Evolutionary conservation across 2,329 filamentous ascomycete species (phyloP).

Genomic region (Microcyclosporella mali): DNA sequence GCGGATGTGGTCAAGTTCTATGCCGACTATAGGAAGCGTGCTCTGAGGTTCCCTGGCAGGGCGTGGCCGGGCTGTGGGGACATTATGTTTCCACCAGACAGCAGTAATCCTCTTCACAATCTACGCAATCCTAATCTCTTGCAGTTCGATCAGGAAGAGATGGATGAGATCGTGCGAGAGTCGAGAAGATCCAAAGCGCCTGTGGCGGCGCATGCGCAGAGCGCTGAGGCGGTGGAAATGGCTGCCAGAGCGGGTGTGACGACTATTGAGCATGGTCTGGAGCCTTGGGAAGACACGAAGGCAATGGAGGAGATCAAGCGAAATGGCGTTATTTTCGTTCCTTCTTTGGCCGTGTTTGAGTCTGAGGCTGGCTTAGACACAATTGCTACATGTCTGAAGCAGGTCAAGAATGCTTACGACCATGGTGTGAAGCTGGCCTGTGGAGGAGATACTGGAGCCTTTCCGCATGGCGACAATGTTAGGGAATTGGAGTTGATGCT

Average conservation of each 20-base stretch:
- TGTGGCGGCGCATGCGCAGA: conserved; percentile 28
- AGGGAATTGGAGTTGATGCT: conserved; percentile 52
- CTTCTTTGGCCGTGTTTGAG: conserved; percentile 47
- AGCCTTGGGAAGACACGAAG: conserved; percentile 31
- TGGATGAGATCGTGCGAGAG: conserved; percentile 29
- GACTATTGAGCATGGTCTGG: conserved; percentile 30
- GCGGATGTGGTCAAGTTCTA: conserved; percentile 33
- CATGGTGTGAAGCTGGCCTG: conserved; percentile 46
- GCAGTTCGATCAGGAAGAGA: conserved; percentile 25
- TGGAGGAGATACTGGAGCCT: conserved; percentile 51
- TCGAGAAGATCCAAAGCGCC: conserved; percentile 23
- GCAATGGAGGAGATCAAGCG: conserved; percentile 42
- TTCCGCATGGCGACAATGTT: conserved; percentile 48
- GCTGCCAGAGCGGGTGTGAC: conserved; percentile 30
- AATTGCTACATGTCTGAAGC: conserved; percentile 25
- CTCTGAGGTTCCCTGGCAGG: conserved; percentile 23
- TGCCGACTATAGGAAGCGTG: conserved; percentile 29
- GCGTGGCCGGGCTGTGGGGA: conserved; percentile 24
- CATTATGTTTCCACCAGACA: conserved; percentile 20
- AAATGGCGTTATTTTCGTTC: conserved; percentile 46
- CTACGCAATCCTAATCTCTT: conserved; percentile 24
- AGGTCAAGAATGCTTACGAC: conserved; percentile 42
- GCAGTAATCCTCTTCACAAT: conserved; percentile 9
- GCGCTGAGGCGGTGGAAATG: conserved; percentile 27
- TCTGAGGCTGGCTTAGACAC: conserved; percentile 4